Conservation (phyloP, 495 filamentous ascomycete species). For the Xylaria flabelliformis region DNA sequence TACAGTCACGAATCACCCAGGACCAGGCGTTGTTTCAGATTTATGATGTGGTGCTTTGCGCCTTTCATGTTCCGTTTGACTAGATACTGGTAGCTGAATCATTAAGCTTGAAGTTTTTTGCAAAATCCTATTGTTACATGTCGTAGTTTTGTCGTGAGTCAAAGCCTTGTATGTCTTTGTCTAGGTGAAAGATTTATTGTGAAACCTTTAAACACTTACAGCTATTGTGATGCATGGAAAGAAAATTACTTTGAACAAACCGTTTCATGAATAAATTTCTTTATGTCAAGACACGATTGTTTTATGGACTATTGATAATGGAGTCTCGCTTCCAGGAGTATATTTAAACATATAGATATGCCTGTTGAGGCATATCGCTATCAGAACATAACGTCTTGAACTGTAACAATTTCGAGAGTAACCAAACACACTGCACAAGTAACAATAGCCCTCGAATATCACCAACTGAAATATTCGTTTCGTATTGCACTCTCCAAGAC, state of each 20-base stretch:
- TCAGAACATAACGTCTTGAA: background rate
- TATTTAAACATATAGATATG: background rate
- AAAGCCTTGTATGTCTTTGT: background rate
- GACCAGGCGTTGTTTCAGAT: background rate
- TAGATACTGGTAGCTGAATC: background rate
- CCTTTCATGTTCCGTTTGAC: background rate
- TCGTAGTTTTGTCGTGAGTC: background rate
- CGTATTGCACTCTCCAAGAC: background rate
- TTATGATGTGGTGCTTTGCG: background rate
- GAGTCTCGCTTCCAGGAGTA: no score
- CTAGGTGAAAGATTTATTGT: background rate
- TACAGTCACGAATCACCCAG: background rate
- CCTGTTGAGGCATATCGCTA: background rate
- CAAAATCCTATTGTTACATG: background rate
- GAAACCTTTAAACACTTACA: background rate
- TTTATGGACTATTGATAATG: background rate
- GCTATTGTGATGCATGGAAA: background rate
- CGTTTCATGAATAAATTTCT: background rate
- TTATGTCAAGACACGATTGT: background rate
- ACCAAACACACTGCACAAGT: background rate
- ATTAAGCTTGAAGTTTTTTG: background rate
- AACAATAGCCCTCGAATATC: background rate
- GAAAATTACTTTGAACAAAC: background rate
- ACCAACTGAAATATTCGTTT: background rate
- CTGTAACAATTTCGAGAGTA: background rate